Conservation (phyloP, 352 stramenopile genomes). For the Phytophthora podocarpi region DNA sequence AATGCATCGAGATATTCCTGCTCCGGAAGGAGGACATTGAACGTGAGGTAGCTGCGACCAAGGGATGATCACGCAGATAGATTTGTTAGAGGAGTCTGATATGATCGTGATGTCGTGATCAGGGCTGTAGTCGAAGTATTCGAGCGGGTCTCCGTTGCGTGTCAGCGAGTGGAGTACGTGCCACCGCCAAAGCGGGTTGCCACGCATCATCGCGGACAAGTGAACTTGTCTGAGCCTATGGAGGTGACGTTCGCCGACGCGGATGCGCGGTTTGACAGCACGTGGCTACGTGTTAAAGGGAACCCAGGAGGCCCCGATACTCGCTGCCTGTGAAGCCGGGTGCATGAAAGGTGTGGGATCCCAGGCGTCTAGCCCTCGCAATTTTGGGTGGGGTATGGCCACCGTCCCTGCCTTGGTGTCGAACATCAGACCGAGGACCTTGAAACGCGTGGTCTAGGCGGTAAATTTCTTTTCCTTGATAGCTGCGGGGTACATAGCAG, state of each 20-base stretch:
- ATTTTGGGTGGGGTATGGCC: not conserved
- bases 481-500: not conserved
- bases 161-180: not conserved
- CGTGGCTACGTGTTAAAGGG: conserved; percentile 1
- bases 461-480: conserved; percentile 32
- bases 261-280: not conserved
- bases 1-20: not conserved
- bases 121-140: not conserved
- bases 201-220: not conserved
- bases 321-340: not conserved
- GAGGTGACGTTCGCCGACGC: not conserved
- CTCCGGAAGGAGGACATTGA: not conserved
- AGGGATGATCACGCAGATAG: not conserved
- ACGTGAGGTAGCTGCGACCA: not conserved
- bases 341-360: not conserved
- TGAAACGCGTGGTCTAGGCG: not conserved
- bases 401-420: conserved; percentile 6
- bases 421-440: conserved; percentile 15
- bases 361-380: not conserved
- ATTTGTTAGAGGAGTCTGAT: not conserved
- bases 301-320: not conserved
- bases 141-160: not conserved
- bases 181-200: conserved; percentile 1
- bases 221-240: not conserved
- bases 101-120: not conserved